Conservation (phyloP, 2,329 filamentous ascomycete species). For the Aspergillus fumigatiaffinis region DNA sequence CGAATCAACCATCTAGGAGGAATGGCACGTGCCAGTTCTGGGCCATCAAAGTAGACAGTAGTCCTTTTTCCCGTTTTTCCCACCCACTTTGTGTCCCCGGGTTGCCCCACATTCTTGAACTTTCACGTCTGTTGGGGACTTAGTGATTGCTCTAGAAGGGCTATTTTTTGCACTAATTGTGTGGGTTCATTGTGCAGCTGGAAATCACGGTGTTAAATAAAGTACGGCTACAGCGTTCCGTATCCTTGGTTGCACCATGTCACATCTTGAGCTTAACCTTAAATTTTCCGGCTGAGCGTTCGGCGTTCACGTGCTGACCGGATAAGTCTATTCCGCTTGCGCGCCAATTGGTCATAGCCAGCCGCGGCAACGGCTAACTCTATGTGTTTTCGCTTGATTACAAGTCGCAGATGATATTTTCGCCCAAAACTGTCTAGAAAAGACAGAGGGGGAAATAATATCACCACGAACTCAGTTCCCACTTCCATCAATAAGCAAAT, state of each 20-base stretch:
- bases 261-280: conserved; percentile 20
- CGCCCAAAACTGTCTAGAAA: not conserved
- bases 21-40: not conserved
- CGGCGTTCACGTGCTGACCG: conserved; percentile 14
- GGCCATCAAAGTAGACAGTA: not conserved
- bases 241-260: conserved; percentile 2
- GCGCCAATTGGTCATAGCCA: not conserved
- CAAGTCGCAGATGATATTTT: not conserved
- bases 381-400: not conserved
- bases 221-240: conserved; percentile 1
- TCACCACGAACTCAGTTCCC: not conserved
- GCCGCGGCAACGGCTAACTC: not conserved
- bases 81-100: not conserved
- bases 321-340: conserved; percentile 2
- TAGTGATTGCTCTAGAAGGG: not conserved
- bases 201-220: not conserved
- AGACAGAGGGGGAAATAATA: no score
- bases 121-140: not conserved
- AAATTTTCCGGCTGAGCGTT: conserved; percentile 9
- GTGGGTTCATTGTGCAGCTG: not conserved
- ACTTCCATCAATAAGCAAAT: conserved; percentile 24
- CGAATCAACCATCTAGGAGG: not conserved
- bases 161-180: not conserved
- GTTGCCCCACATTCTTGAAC: not conserved
- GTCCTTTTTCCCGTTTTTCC: not conserved